Evolutionary conservation across 768 basidiomycete genomes (phyloP).

Genomic region (Mycena floridula): DNA sequence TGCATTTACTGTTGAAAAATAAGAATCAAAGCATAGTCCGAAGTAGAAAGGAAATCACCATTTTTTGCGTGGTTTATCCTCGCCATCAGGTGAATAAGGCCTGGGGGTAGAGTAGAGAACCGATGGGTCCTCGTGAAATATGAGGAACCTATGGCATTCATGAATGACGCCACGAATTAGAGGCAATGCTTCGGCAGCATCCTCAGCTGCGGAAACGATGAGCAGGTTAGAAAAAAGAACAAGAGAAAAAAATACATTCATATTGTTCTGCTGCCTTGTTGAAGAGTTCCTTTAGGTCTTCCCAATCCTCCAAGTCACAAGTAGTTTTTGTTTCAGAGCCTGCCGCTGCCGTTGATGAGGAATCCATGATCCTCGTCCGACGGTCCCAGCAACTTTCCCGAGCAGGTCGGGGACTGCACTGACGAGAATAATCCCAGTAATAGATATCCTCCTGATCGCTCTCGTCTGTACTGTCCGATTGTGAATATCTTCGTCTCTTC

Average conservation of each 20-base stretch:
- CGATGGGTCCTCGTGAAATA: slow-evolving; percentile 50
- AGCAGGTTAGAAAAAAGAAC: background rate
- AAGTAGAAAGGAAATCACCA: slow-evolving; percentile 1
- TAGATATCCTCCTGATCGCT: slow-evolving; percentile 10
- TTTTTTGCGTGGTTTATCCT: background rate
- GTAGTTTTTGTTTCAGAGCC: slow-evolving; percentile 14
- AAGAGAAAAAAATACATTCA: slow-evolving; percentile 38
- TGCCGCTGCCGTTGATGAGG: slow-evolving; percentile 26
- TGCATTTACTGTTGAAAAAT: slow-evolving; percentile 24
- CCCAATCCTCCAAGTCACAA: slow-evolving; percentile 52
- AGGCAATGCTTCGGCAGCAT: slow-evolving; percentile 42
- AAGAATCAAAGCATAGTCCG: slow-evolving; percentile 6
- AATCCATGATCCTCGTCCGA: slow-evolving; percentile 33
- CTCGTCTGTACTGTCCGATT: background rate
- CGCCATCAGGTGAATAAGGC: slow-evolving; percentile 8
- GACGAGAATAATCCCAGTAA: slow-evolving; percentile 32
- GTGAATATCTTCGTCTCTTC: background rate
- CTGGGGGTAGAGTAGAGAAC: slow-evolving; percentile 32
- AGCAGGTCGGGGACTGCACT: slow-evolving; percentile 17
- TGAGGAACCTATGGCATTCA: slow-evolving; percentile 60
- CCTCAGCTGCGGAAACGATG: slow-evolving; percentile 27
- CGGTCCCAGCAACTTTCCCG: slow-evolving; percentile 26
- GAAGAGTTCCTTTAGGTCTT: slow-evolving; percentile 60
- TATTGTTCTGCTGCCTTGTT: slow-evolving; percentile 49
- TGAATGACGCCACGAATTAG: slow-evolving; percentile 59